Evolutionary conservation across 1,284 basidiomycete genomes (phyloP).

Genomic region (Tilletia setariae): DNA sequence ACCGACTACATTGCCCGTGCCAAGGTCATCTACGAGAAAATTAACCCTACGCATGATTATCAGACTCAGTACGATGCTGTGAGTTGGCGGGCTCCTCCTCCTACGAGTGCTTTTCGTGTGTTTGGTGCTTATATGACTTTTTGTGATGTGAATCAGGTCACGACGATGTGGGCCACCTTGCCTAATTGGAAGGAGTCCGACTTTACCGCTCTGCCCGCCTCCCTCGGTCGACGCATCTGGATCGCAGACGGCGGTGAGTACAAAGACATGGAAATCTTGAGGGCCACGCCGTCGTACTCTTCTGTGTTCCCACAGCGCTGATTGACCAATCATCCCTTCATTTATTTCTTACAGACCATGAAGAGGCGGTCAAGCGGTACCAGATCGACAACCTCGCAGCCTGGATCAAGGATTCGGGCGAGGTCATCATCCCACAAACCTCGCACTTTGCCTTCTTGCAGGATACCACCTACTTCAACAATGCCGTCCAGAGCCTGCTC

Average conservation of each 20-base stretch:
- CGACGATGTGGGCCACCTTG: conserved; percentile 13
- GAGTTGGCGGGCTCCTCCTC: background rate
- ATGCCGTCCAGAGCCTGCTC: conserved; percentile 7
- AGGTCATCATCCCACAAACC: conserved; percentile 1
- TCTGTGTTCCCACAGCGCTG: too few species aligned
- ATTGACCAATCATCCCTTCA: too few species aligned
- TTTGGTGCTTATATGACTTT: background rate
- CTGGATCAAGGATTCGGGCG: conserved; percentile 13
- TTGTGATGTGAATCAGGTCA: background rate
- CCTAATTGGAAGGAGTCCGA: background rate
- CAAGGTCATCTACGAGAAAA: background rate
- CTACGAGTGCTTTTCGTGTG: too few species aligned
- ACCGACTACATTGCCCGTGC: conserved; percentile 10
- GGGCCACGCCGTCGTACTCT: too few species aligned
- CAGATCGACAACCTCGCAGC: conserved; percentile 11
- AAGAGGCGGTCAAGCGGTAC: conserved; percentile 11
- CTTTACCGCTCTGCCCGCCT: background rate
- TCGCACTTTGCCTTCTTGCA: conserved; percentile 16
- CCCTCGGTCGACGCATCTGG: conserved; percentile 10
- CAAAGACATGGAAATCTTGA: too few species aligned
- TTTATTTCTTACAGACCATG: conserved; percentile 7
- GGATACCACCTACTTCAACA: conserved; percentile 3
- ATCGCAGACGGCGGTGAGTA: conserved; percentile 13
- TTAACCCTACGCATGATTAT: conserved; percentile 1
- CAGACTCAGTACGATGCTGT: background rate